Evolutionary conservation across 202 grass and related monocot species (phyloP).

Genomic region (Digitaria exilis): DNA sequence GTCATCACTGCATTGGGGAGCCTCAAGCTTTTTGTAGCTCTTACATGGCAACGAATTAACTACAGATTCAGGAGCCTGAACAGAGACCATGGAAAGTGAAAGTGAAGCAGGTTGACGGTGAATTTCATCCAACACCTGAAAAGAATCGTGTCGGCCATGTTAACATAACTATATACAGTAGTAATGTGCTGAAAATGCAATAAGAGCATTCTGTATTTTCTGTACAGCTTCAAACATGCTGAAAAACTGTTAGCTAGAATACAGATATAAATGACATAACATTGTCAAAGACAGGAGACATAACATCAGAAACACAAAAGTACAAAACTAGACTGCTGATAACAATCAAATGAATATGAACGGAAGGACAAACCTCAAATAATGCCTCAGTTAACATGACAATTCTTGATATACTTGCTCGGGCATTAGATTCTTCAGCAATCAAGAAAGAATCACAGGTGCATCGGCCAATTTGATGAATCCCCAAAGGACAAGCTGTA

Average conservation of each 20-base stretch:
- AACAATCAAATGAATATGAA: slow-evolving; percentile 26
- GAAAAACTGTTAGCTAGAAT: background rate
- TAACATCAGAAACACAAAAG: background rate
- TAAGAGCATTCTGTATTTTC: background rate
- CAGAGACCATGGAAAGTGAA: slow-evolving; percentile 74
- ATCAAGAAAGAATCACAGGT: slow-evolving; percentile 83
- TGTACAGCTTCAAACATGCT: background rate
- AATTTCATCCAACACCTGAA: slow-evolving; percentile 99
- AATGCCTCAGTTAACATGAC: slow-evolving; percentile 97
- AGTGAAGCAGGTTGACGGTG: slow-evolving; percentile 82
- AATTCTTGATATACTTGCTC: slow-evolving; percentile 93
- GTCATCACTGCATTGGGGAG: slow-evolving; percentile 63
- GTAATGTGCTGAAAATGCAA: slow-evolving; percentile 20
- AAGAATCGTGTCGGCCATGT: slow-evolving; percentile 27
- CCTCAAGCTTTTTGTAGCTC: slow-evolving; percentile 72
- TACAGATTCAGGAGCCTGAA: slow-evolving; percentile 86
- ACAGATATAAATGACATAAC: background rate
- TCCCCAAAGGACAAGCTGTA: slow-evolving; percentile 72
- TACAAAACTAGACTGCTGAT: slow-evolving; percentile 29
- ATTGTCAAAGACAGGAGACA: background rate
- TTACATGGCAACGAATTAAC: slow-evolving; percentile 91
- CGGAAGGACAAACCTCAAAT: slow-evolving; percentile 77
- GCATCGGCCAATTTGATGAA: slow-evolving; percentile 86
- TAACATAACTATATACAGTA: slow-evolving; percentile 31
- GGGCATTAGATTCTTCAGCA: slow-evolving; percentile 81